Evolutionary conservation across 192 early-diverging fungal genomes (phyloP), one percentile per base, ranked within the genome.

Genomic region (Rhizophagus clarus): DNA sequence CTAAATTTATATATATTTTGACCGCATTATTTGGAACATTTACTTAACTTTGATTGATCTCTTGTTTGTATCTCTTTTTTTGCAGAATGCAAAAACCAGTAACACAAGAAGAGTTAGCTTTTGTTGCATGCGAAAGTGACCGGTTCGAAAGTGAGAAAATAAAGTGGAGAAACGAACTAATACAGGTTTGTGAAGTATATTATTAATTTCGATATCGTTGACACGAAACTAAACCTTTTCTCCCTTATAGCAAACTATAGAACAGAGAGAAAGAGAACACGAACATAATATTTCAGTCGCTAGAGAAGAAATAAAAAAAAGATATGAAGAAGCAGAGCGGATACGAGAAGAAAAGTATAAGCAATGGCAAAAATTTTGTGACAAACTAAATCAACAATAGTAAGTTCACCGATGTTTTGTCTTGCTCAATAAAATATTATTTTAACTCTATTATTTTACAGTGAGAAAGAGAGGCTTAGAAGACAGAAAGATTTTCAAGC

Each of bases 381-480:
- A 66, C 11, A 11, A 66, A 12, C 2, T 66, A 2, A 28, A 11
- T 1, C 4, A 15, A 5, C 11, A 66, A 66, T 66, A 66, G 63
- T 66, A 29, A 66, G 24, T 28, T 5, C 2, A 15, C 3, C 10
- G 6, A 22, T 31, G 0, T 29, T 9, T 66, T 28, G 4, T 63
- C 8, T 29, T 4, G 3, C 29, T 66, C n/a, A 31, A 66, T 56
- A 22, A 22, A 56, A 7, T 22, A 29, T 66, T 28, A 12, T 31
- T 66, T 69, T 37, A 70, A 70, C 2, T 37, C 6, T 40, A 42
- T 11, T 7, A 5, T n/a, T 34, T n/a, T 40, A n/a, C 9, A 70
- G 68, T 40, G 68, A 70, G 17, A 70, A 15, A 70, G 68, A 70
- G 37, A 70, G n/a, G 9, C 31, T n/a, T 42, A 40, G 42, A 42